These are phyloP conservation scores for Vanderwaltozyma yarrowii DNA, from an alignment of 805 yeast genomes.

Conservation along the genomic window DNA sequence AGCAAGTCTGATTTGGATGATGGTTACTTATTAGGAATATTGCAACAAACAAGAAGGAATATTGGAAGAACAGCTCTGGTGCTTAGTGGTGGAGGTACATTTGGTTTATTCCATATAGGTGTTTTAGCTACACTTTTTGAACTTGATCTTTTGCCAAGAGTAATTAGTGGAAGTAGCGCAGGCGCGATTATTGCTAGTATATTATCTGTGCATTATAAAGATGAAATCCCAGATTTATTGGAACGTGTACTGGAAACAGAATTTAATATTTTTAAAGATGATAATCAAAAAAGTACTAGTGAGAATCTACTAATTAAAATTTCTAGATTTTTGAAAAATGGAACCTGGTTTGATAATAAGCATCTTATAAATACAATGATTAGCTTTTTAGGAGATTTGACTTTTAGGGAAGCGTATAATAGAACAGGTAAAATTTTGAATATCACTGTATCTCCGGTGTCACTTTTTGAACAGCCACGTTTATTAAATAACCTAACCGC, in stretches of 20 bases:
- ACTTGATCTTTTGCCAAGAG: conserved; percentile 65
- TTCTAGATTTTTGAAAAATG: conserved; percentile 60
- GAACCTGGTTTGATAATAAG: conserved; percentile 76
- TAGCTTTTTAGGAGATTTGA: conserved; percentile 72
- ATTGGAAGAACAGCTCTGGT: conserved; percentile 90
- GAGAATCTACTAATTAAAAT: conserved; percentile 42
- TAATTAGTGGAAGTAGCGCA: conserved; percentile 87
- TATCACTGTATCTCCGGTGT: conserved; percentile 84
- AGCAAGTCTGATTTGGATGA: conserved; percentile 44
- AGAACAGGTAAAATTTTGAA: conserved; percentile 84
- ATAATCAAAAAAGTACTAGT: conserved; percentile 37
- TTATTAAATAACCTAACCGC: conserved; percentile 68
- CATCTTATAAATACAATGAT: conserved; percentile 64
- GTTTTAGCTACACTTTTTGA: conserved; percentile 71
- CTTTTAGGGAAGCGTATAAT: conserved; percentile 88
- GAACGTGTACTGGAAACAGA: conserved; percentile 31
- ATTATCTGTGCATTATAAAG: conserved; percentile 70
- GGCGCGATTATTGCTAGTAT: conserved; percentile 90
- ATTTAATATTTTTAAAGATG: conserved; percentile 48
- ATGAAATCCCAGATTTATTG: conserved; percentile 52
- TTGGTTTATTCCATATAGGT: conserved; percentile 87
- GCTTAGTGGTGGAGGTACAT: conserved; percentile 87
- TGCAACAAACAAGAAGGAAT: conserved; percentile 77
- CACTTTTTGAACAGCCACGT: conserved; percentile 82
- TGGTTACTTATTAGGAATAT: conserved; percentile 58